phyloP scores from a whole-genome alignment of 371 early-diverging fungal species.

The Mucor piriformis region DNA sequence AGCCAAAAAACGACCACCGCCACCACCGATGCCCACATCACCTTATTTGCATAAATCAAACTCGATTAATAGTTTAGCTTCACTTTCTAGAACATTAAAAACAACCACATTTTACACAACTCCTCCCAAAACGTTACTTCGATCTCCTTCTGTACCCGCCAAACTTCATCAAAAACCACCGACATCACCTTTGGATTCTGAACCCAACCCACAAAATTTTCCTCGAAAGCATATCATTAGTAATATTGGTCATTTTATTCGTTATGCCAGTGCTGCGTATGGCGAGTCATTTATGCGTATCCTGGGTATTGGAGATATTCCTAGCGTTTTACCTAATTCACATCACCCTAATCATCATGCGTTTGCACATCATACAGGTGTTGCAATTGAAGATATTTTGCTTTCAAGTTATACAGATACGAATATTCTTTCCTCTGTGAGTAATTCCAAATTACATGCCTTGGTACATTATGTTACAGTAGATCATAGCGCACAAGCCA shows the following conservation, averaged over 20 bases:
- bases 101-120: conserved; percentile 34
- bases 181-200: conserved; percentile 23
- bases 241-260: conserved; percentile 77
- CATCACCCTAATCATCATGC: conserved; percentile 71
- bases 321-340: conserved; percentile 48
- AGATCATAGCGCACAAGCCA: conserved; percentile 73
- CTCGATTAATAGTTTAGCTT: conserved; percentile 37
- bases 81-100: conserved; percentile 36
- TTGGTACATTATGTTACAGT: conserved; percentile 84
- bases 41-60: conserved; percentile 28
- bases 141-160: conserved; percentile 25
- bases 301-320: conserved; percentile 73
- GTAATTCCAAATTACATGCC: conserved; percentile 68
- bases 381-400: conserved; percentile 67
- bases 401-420: conserved; percentile 65
- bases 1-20: conserved; percentile 6
- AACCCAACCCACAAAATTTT: conserved; percentile 46
- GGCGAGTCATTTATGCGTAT: conserved; percentile 85
- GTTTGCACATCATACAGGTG: conserved; percentile 71
- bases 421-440: conserved; percentile 26
- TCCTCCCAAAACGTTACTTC: conserved; percentile 15
- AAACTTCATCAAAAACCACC: background rate
- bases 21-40: conserved; percentile 1
- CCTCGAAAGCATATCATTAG: conserved; percentile 68
- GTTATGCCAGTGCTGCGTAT: conserved; percentile 79